Base-by-base conservation (phyloP, 2,329 filamentous ascomycete genomes). In the Leptographium galeiforme region DNA sequence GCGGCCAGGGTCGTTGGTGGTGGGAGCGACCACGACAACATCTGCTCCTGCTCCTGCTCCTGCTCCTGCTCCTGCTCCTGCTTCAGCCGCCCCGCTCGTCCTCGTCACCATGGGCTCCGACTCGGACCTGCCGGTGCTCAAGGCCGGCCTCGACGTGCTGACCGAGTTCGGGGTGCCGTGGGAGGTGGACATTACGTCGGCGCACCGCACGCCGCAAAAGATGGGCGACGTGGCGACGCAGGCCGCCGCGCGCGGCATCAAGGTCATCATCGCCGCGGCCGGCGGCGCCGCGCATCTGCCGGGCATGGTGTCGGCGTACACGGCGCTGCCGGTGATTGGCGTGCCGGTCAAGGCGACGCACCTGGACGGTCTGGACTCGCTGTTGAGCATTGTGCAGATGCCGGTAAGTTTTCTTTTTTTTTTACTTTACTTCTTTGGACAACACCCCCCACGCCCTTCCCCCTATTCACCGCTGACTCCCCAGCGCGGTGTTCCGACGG, bases 61-160 rank as follows among this genome's bases (percentile, higher is more conserved):
- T n/a, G n/a, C 19, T 2, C 11, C 39, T 55, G 16, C 39, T 8
- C 14, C 45, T n/a, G 30, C 38, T 5, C 33, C 60, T 19, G 50
- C 56, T 47, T 55, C 56, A 41, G 62, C 64, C 40, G 61, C 62
- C 48, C 60, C 67, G 49, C 67, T 87, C 0, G 83, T 93, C 2
- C 79, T 85, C 13, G 79, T 93, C 3, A 89, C 87, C 33, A 91
- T 91, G 87, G 88, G 87, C 40, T 91, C 87, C 1, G 84, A 89
- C 69, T 87, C 83, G 11, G 86, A 90, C 63, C 75, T 89, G 30
- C 77, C 76, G 2, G 78, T 86, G 16, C 77, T 90, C 41, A 75
- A 75, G 56, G 77, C 78, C 0, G 85, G 78, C 1, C 71, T 89
- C 19, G 76, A 85, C 55, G 75, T 88, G 38, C 75, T 90, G 4